phyloP scores from a whole-genome alignment of 129 eudicot species.

The Silybum marianum region DNA sequence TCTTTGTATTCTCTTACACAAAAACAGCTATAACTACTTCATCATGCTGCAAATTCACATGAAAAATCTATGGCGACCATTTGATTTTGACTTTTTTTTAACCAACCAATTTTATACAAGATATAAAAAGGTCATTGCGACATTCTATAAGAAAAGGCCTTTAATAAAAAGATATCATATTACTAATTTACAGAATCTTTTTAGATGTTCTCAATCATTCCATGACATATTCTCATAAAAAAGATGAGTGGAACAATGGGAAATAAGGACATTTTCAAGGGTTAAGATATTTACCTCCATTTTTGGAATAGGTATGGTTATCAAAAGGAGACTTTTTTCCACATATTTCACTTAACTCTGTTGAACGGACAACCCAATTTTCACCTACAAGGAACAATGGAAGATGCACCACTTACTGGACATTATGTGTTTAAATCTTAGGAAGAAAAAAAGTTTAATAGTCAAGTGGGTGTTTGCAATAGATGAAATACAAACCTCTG shows the following conservation, averaged over 20 bases:
- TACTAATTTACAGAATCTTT: background rate
- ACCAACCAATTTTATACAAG: too few species aligned
- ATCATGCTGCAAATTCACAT: too few species aligned
- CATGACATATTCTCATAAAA: background rate
- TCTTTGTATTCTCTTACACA: too few species aligned
- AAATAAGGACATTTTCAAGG: background rate
- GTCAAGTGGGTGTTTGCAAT: constrained; percentile 2
- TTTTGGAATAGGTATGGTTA: constrained; percentile 95
- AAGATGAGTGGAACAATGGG: constrained; percentile 4
- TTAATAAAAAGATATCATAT: background rate
- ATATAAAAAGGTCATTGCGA: too few species aligned
- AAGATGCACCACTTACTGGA: constrained; percentile 11
- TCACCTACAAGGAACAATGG: constrained; percentile 48
- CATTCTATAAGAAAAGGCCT: too few species aligned
- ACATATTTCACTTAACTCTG: constrained; percentile 79
- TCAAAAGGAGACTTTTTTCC: constrained; percentile 86
- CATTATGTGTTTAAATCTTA: background rate
- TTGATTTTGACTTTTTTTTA: too few species aligned
- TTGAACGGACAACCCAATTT: constrained; percentile 58
- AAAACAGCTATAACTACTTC: too few species aligned
- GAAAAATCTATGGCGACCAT: too few species aligned
- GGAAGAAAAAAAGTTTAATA: background rate
- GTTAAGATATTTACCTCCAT: constrained; percentile 67
- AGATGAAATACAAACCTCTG: constrained; percentile 60
- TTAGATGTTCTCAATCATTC: background rate